Percentiles rank a stretch among this genome's conserved stretches.
phyloP scores from a whole-genome alignment of 2,329 filamentous ascomycete genomes.

The Penicillium rolfsii region DNA sequence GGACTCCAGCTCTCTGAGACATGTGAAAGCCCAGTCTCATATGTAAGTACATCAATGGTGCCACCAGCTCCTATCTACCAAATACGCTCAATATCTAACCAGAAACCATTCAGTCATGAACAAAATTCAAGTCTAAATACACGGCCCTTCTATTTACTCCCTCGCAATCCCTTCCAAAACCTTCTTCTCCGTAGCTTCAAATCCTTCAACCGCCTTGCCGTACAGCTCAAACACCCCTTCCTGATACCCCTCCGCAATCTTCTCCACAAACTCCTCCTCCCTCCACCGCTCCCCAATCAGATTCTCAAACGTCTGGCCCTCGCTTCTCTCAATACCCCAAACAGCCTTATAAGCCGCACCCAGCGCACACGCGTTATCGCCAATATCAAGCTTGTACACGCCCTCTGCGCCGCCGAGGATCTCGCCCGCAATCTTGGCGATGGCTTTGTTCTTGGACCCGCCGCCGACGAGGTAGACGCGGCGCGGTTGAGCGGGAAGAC shows the following conservation, averaged over 20 bases:
- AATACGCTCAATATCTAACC: neutral
- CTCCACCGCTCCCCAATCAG: constrained; percentile 82
- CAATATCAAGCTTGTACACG: constrained; percentile 90
- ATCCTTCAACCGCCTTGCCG: constrained; percentile 73
- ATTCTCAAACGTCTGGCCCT: constrained; percentile 80
- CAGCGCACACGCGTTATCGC: constrained; percentile 90
- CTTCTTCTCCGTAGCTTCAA: constrained; percentile 72
- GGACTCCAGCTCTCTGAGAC: no score
- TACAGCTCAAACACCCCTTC: constrained; percentile 76
- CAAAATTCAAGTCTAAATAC: neutral
- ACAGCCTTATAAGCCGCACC: constrained; percentile 95
- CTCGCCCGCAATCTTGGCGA: constrained; percentile 80
- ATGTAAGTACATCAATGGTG: neutral
- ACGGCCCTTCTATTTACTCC: neutral
- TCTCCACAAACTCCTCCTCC: constrained; percentile 80
- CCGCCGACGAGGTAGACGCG: constrained; percentile 94
- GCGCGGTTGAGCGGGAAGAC: constrained; percentile 78
- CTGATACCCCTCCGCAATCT: constrained; percentile 79
- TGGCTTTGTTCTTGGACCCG: constrained; percentile 85
- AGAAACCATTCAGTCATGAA: neutral
- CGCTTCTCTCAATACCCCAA: constrained; percentile 77
- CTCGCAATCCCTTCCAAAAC: constrained; percentile 56
- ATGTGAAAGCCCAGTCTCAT: no score
- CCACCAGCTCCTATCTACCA: no score
- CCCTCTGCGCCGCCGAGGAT: constrained; percentile 88